These are phyloP conservation scores for Trichoderma sp. DNA, from an alignment of 2,329 filamentous ascomycete genomes.

Conservation along the genomic window DNA sequence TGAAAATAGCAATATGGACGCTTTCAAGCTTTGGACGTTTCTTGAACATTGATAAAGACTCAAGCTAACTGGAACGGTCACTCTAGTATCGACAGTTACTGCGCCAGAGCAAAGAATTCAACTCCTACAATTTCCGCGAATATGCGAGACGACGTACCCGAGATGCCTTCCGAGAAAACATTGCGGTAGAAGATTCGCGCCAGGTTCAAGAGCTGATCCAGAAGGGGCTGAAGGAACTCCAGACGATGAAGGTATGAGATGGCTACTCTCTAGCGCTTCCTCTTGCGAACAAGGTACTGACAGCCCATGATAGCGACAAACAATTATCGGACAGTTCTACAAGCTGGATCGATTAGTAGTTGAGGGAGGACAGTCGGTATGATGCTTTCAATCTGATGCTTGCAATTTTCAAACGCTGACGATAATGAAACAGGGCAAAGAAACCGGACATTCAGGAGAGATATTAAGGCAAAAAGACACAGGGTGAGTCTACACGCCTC, in stretches of 20 bases:
- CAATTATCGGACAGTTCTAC: conserved; percentile 91
- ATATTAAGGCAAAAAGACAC: conserved; percentile 78
- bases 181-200: conserved; percentile 71
- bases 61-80: not conserved
- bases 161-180: conserved; percentile 87
- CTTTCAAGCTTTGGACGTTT: not conserved
- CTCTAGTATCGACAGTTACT: conserved; percentile 86
- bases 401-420: not conserved
- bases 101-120: conserved; percentile 83
- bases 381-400: not conserved
- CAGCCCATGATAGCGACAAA: conserved; percentile 74
- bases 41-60: not conserved
- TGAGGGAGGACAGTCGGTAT: conserved; percentile 79
- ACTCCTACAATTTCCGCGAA: conserved; percentile 96
- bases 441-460: conserved; percentile 66
- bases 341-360: conserved; percentile 90
- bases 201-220: conserved; percentile 87
- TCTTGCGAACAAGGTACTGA: not conserved
- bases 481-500: conserved; percentile 58
- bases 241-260: conserved; percentile 78
- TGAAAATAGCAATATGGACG: conserved; percentile 11
- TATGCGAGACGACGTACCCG: conserved; percentile 89
- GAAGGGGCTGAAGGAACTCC: conserved; percentile 82
- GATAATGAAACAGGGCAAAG: conserved; percentile 62
- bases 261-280: no score